These are phyloP conservation scores for Moesziomyces antarcticus DNA, from an alignment of 1,284 basidiomycete species.

Conservation along the genomic window DNA sequence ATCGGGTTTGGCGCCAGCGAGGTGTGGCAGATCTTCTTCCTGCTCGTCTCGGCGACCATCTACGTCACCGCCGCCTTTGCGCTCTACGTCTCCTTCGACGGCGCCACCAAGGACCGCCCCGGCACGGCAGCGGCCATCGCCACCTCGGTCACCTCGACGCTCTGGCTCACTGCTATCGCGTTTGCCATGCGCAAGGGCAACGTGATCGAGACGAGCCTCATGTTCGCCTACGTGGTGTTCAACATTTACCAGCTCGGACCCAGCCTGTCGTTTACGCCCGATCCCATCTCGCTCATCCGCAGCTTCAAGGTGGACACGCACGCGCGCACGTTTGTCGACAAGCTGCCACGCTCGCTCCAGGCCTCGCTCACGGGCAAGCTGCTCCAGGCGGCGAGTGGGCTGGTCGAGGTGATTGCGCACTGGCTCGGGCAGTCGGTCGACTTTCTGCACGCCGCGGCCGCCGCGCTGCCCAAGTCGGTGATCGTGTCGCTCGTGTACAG, in stretches of 20 bases:
- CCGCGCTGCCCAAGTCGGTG: slow-evolving; percentile 61
- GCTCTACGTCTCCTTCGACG: slow-evolving; percentile 62
- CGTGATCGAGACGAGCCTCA: slow-evolving; percentile 65
- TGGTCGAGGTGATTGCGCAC: slow-evolving; percentile 54
- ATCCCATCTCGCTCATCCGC: slow-evolving; percentile 63
- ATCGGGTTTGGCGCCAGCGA: slow-evolving; percentile 62
- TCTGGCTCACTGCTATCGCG: slow-evolving; percentile 66
- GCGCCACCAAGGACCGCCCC: slow-evolving; percentile 56
- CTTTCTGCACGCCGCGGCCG: slow-evolving; percentile 54
- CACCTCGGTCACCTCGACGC: slow-evolving; percentile 55
- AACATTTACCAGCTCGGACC: slow-evolving; percentile 64
- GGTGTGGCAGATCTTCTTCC: slow-evolving; percentile 65
- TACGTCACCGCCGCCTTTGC: slow-evolving; percentile 62
- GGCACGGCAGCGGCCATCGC: slow-evolving; percentile 62
- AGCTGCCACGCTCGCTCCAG: slow-evolving; percentile 26
- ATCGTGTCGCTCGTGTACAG: slow-evolving; percentile 64
- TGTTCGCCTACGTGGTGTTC: slow-evolving; percentile 66
- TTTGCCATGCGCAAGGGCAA: slow-evolving; percentile 65
- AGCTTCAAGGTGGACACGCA: slow-evolving; percentile 59
- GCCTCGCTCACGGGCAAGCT: slow-evolving; percentile 35
- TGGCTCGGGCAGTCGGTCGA: slow-evolving; percentile 54
- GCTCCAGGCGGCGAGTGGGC: slow-evolving; percentile 31
- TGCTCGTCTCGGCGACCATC: slow-evolving; percentile 61
- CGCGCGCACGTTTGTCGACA: slow-evolving; percentile 33
- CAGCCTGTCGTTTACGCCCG: slow-evolving; percentile 57